Percentiles rank a stretch among this genome's conserved stretches.
These are phyloP conservation scores for Eugenia klotzschiana DNA, from an alignment of 441 rosid genomes.

Conservation along the genomic window DNA sequence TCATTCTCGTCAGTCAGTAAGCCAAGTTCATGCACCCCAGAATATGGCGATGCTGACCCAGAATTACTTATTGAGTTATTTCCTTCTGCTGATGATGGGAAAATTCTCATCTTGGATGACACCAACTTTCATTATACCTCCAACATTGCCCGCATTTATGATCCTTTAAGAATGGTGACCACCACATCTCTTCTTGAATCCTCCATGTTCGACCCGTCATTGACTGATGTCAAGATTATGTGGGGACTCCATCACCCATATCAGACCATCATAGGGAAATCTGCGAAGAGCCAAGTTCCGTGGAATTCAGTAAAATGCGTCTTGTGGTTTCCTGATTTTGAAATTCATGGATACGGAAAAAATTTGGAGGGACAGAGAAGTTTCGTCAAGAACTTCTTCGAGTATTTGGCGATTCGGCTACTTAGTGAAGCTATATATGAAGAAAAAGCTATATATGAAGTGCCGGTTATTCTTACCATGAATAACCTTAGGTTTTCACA, in stretches of 20 bases:
- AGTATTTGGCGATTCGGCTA: conserved; percentile 58
- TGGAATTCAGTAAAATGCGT: conserved; percentile 60
- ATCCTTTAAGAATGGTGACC: conserved; percentile 42
- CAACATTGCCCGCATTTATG: conserved; percentile 34
- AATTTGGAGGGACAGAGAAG: conserved; percentile 37
- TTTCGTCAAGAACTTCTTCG: conserved; percentile 50
- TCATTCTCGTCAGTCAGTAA: conserved; percentile 5
- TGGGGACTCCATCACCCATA: conserved; percentile 65
- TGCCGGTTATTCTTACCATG: conserved; percentile 52
- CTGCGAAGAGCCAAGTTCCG: conserved; percentile 32
- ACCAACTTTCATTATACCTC: conserved; percentile 44
- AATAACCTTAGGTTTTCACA: conserved; percentile 66
- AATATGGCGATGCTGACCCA: conserved; percentile 32
- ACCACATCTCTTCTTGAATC: conserved; percentile 48
- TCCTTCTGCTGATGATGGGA: conserved; percentile 36
- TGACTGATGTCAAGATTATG: conserved; percentile 36
- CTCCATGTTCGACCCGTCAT: conserved; percentile 17
- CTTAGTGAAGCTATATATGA: conserved; percentile 39
- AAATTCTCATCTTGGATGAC: conserved; percentile 65
- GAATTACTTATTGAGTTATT: conserved; percentile 32
- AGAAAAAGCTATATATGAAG: conserved; percentile 29
- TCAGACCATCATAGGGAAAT: conserved; percentile 40
- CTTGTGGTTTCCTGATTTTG: conserved; percentile 62
- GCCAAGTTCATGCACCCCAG: conserved; percentile 37
- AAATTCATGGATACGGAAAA: conserved; percentile 16